Percentiles rank a stretch among this genome's conserved stretches.
Conservation (phyloP, 23 red algal genomes). For the Gracilaria domingensis region DNA sequence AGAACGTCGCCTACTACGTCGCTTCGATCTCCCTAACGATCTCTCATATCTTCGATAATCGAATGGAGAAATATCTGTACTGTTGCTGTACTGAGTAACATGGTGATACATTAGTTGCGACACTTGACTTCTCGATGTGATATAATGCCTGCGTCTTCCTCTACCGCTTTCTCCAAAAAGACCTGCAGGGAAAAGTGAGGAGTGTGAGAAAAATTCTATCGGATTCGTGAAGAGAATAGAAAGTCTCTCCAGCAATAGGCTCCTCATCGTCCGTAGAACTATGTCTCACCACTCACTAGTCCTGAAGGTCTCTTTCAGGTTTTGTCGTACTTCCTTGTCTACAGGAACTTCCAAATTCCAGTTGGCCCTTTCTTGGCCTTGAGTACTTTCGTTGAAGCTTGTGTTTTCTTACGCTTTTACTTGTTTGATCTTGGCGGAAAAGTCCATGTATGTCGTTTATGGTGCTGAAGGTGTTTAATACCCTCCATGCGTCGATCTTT, state of each 20-base stretch:
- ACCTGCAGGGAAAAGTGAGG: neutral
- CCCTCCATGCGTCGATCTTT: too few species aligned
- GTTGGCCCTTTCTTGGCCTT: too few species aligned
- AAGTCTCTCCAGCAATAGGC: neutral
- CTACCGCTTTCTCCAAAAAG: neutral
- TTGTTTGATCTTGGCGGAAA: too few species aligned
- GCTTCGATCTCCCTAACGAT: neutral
- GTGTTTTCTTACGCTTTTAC: too few species aligned
- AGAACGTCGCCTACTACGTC: too few species aligned
- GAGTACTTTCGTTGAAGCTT: too few species aligned
- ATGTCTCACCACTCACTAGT: neutral
- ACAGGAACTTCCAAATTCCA: too few species aligned
- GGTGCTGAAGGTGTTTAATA: too few species aligned
- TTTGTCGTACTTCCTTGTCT: too few species aligned
- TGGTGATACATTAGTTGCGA: neutral
- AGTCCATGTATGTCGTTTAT: too few species aligned
- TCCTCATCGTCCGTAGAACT: neutral
- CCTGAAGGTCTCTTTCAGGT: too few species aligned
- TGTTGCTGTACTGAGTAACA: neutral
- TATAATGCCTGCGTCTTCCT: neutral
- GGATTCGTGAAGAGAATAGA: neutral
- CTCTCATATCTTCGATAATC: neutral
- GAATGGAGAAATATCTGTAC: neutral
- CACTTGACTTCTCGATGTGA: neutral
- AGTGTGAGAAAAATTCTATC: neutral